A percentile compares a stretch with the other conserved stretches of the same genome.
phyloP scores from a whole-genome alignment of 805 yeast genomes.

The Spathaspora girioi region DNA sequence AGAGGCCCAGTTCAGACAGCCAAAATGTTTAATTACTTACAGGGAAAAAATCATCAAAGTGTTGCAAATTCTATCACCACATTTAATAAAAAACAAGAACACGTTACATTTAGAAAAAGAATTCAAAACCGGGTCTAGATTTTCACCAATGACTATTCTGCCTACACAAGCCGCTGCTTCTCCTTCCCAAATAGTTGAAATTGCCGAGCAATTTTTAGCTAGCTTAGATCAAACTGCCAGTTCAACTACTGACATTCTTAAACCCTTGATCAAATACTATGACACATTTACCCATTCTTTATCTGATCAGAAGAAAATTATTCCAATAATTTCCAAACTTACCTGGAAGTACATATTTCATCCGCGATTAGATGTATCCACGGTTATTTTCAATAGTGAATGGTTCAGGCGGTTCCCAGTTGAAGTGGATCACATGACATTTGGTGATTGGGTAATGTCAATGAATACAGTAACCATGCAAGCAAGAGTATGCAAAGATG shows the following conservation, averaged over 20 bases:
- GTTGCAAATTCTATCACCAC: neutral
- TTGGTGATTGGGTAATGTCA: neutral
- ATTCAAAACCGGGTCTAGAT: neutral
- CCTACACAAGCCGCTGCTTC: neutral
- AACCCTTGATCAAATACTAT: neutral
- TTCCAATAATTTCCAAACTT: neutral
- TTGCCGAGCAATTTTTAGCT: neutral
- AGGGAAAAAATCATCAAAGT: neutral
- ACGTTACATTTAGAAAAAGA: neutral
- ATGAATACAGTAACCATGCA: neutral
- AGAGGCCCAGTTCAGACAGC: neutral
- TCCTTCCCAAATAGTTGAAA: neutral
- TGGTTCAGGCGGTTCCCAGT: neutral
- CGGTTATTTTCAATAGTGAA: neutral
- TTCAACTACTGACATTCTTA: neutral
- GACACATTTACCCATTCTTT: neutral
- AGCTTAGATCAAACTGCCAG: neutral
- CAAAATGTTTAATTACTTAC: neutral
- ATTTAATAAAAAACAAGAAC: neutral
- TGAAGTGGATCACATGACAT: neutral
- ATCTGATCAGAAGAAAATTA: neutral
- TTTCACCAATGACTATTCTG: neutral
- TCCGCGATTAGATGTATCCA: neutral
- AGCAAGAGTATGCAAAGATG: neutral
- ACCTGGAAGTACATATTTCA: conserved; percentile 1